Percentiles rank a stretch among this genome's conserved stretches.
Conservation (phyloP, 2,329 filamentous ascomycete genomes). For the Colletotrichum chlorophyti region DNA sequence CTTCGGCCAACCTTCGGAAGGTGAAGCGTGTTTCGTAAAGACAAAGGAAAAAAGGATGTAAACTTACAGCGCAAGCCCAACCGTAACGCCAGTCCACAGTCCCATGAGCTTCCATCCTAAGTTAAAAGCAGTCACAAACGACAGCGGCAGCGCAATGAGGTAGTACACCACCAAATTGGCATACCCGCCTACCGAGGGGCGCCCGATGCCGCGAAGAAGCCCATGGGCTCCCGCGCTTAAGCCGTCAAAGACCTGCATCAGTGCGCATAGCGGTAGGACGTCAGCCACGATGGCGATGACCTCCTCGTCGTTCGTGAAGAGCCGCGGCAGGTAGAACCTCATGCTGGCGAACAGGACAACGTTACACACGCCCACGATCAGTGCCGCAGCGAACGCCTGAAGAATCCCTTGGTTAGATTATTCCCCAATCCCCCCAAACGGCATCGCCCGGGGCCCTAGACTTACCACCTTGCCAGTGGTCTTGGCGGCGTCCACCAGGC, state of each 20-base stretch:
- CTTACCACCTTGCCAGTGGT: slow-evolving; percentile 78
- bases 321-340: slow-evolving; percentile 74
- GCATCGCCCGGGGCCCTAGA: slow-evolving; percentile 30
- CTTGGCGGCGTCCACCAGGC: slow-evolving; percentile 80
- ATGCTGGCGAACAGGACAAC: slow-evolving; percentile 72
- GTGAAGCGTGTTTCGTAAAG: neutral
- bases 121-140: slow-evolving; percentile 79
- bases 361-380: slow-evolving; percentile 81
- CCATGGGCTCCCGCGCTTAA: slow-evolving; percentile 82
- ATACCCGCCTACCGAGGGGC: slow-evolving; percentile 89
- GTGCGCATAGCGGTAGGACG: slow-evolving; percentile 80
- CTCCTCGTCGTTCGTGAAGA: slow-evolving; percentile 78
- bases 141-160: slow-evolving; percentile 82
- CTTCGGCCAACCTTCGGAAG: neutral
- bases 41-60: neutral
- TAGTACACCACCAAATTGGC: slow-evolving; percentile 90
- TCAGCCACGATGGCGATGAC: slow-evolving; percentile 72
- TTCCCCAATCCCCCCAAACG: neutral
- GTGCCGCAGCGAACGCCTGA: slow-evolving; percentile 65
- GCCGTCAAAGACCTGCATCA: slow-evolving; percentile 91
- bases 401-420: slow-evolving; percentile 36
- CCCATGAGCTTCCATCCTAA: slow-evolving; percentile 79
- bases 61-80: slow-evolving; percentile 72
- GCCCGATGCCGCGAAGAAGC: slow-evolving; percentile 83
- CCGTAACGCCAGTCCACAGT: slow-evolving; percentile 79